Percentiles rank a stretch among this genome's conserved stretches.
These are phyloP conservation scores for Debaryomycetaceae sp. DNA, from an alignment of 1,139 yeast genomes.

Conservation along the genomic window DNA sequence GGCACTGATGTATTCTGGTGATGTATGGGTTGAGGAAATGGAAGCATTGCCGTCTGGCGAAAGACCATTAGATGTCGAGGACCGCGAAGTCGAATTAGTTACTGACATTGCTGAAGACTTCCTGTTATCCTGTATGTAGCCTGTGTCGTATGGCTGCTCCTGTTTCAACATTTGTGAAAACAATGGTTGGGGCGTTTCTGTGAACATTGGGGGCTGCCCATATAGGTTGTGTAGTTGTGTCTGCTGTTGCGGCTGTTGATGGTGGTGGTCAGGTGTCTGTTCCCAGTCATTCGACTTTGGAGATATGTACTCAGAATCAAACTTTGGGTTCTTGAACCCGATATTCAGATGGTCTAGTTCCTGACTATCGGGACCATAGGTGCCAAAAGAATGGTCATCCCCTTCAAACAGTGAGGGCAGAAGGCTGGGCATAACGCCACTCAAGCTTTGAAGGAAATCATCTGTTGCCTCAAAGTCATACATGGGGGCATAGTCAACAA, in stretches of 20 bases:
- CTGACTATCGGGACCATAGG: neutral
- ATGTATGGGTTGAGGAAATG: slow-evolving; percentile 26
- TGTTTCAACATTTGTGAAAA: neutral
- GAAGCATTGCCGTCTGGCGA: slow-evolving; percentile 28
- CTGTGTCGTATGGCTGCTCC: slow-evolving; percentile 1
- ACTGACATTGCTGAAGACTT: slow-evolving; percentile 13
- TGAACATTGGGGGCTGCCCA: neutral
- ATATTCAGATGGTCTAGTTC: slow-evolving; percentile 2
- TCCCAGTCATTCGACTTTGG: slow-evolving; percentile 5
- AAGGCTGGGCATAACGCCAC: slow-evolving; percentile 19
- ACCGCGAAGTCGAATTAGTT: slow-evolving; percentile 15
- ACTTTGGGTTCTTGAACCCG: slow-evolving; percentile 6
- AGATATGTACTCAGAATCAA: slow-evolving; percentile 2
- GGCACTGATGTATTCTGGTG: slow-evolving; percentile 23
- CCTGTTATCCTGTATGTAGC: slow-evolving; percentile 2
- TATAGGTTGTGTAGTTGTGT: neutral
- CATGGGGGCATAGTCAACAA: slow-evolving; percentile 8
- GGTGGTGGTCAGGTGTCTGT: neutral
- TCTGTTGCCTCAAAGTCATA: slow-evolving; percentile 35
- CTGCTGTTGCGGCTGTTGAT: slow-evolving; percentile 1
- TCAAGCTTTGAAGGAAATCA: slow-evolving; percentile 28
- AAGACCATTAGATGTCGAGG: slow-evolving; percentile 17
- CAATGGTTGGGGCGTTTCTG: neutral
- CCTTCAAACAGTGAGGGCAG: slow-evolving; percentile 15
- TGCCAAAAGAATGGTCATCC: slow-evolving; percentile 8